Percentiles rank a stretch among this genome's conserved stretches.
These are phyloP conservation scores for Acorus calamus DNA, from an alignment of 106 monocot genomes.

Conservation along the genomic window DNA sequence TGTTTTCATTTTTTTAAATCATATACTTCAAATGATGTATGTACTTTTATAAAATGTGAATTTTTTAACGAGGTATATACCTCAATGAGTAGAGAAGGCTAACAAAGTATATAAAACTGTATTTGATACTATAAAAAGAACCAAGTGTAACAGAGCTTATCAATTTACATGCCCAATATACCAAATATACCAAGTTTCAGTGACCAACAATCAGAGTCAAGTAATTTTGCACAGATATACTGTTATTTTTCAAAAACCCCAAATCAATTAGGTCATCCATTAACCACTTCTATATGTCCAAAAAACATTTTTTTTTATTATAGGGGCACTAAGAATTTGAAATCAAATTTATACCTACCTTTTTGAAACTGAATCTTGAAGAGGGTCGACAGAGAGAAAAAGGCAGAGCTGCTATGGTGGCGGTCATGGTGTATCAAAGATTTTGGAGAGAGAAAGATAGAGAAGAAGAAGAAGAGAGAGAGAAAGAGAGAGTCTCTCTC, in stretches of 20 bases:
- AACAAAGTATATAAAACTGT: too few species aligned
- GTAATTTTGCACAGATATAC: too few species aligned
- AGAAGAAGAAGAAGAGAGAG: conserved; percentile 3
- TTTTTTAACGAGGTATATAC: too few species aligned
- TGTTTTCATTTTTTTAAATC: too few species aligned
- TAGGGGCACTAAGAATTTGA: too few species aligned
- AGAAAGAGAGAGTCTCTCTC: not conserved
- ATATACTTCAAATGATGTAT: too few species aligned
- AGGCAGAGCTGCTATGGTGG: conserved; percentile 19
- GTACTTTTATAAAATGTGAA: too few species aligned
- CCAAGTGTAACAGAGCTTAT: too few species aligned
- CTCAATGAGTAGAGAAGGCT: too few species aligned
- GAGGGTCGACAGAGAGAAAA: conserved; percentile 24
- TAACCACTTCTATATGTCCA: not conserved
- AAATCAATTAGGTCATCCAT: not conserved
- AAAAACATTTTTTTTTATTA: not conserved
- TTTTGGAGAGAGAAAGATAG: not conserved
- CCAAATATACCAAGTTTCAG: not conserved
- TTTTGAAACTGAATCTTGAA: conserved; percentile 36
- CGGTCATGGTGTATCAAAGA: conserved; percentile 17
- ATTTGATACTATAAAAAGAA: too few species aligned
- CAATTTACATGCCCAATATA: not conserved
- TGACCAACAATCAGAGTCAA: too few species aligned
- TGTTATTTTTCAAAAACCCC: too few species aligned
- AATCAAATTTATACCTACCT: conserved; percentile 21